phyloP scores from a whole-genome alignment of 192 early-diverging fungal species.

The Coemansia interrupta region DNA sequence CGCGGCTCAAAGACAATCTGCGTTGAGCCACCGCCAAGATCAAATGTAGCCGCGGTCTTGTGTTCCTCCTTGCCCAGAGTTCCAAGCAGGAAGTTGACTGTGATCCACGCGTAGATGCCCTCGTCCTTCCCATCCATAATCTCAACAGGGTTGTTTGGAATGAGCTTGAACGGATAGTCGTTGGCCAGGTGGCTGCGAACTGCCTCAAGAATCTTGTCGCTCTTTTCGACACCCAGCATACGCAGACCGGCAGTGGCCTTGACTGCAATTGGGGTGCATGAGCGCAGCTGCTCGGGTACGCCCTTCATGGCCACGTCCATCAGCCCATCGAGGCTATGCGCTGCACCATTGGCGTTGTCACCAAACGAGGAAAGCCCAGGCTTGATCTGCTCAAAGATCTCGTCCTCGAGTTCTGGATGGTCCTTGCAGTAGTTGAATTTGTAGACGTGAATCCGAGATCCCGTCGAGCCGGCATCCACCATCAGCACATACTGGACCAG shows the following conservation, averaged over 20 bases:
- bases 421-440: slow-evolving; percentile 90
- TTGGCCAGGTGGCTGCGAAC: slow-evolving; percentile 65
- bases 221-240: slow-evolving; percentile 67
- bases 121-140: slow-evolving; percentile 97
- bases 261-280: slow-evolving; percentile 86
- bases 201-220: slow-evolving; percentile 68
- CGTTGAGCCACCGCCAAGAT: slow-evolving; percentile 94
- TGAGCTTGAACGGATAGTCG: slow-evolving; percentile 79
- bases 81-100: slow-evolving; percentile 85
- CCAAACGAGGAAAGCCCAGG: slow-evolving; percentile 79
- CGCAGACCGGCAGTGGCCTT: slow-evolving; percentile 96
- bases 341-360: slow-evolving; percentile 71
- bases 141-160: slow-evolving; percentile 66
- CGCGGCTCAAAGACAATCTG: slow-evolving; percentile 96
- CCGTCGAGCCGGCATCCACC: slow-evolving; percentile 94
- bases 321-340: slow-evolving; percentile 73
- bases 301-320: slow-evolving; percentile 69
- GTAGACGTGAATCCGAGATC: slow-evolving; percentile 96
- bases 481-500: slow-evolving; percentile 88
- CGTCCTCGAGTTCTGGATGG: slow-evolving; percentile 79
- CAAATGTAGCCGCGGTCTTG: slow-evolving; percentile 85
- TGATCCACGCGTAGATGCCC: slow-evolving; percentile 98
- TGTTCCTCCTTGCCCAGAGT: slow-evolving; percentile 57
- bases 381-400: slow-evolving; percentile 79
- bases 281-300: slow-evolving; percentile 65